Conservation (phyloP, 257 asterid genomes). For the Solanum bukasovii region DNA sequence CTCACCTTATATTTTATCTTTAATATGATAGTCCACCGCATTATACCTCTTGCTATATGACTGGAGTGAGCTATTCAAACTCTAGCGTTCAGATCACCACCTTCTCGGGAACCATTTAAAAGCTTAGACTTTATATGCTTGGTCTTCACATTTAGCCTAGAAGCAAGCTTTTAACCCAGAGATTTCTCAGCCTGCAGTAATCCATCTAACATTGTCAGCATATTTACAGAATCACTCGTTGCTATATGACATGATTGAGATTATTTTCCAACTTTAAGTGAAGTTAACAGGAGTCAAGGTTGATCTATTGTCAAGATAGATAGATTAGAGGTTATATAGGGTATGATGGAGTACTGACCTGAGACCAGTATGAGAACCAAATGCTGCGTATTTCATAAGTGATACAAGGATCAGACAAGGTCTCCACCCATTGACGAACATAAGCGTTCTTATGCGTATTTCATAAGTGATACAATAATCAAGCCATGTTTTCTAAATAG, state of each 20-base stretch:
- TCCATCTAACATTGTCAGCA: background rate
- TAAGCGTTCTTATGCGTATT: no score
- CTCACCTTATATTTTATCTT: background rate
- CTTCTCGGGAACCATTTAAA: background rate
- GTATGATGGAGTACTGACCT: no score
- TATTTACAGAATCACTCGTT: background rate
- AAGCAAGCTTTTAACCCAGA: constrained; percentile 22
- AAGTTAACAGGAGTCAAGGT: background rate
- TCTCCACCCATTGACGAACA: no score
- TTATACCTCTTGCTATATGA: background rate
- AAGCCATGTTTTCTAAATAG: background rate
- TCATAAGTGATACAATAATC: no score
- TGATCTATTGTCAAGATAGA: background rate
- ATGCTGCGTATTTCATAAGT: no score
- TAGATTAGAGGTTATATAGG: background rate
- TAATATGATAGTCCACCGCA: background rate
- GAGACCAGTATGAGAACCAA: no score
- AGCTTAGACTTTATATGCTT: constrained; percentile 4
- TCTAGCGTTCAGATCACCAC: background rate
- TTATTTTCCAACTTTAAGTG: background rate
- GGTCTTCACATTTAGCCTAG: constrained; percentile 21
- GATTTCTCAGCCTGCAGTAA: constrained; percentile 16
- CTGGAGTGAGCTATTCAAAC: background rate
- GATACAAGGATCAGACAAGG: no score
- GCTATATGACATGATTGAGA: background rate